Evolutionary conservation across 2,329 filamentous ascomycete species (phyloP), one percentile per base, ranked within the genome.

Genomic region (Fusarium circinatum): DNA sequence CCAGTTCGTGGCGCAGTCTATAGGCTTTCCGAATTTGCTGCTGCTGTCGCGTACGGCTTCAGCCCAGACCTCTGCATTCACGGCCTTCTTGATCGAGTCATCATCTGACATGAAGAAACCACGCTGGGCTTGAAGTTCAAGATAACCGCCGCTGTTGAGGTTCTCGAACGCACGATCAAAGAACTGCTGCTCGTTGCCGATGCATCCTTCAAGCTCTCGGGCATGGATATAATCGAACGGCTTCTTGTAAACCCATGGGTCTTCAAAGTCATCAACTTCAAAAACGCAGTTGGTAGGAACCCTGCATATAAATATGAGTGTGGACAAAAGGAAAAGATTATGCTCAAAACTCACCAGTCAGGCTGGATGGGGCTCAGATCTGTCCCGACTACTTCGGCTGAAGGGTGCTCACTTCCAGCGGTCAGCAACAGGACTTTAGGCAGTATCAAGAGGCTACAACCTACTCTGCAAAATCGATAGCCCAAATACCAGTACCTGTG

Each of bases 381-480:
- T 30, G 72, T 75, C 9, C 72, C 72, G 18, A 75, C 48, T 14
- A 75, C 72, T 26, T 73, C 72, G 17, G 68, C 59, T 1, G 72
- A 75, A 20, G 72, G 58, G 10, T 73, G 30, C 8, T 75, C 72
- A 30, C 72, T 75, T 14, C 17, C 26, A 2, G 5, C 12, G 8
- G 20, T 56, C 13, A 56, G 17, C 12, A 32, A 41, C 1, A 8
- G 7, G 11, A 8, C 2, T 11, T 5, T 0, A 15, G 8, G 0
- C 12, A n/a, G 17, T 12, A 1, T 2, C 8, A 13, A 45, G 15
- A 10, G 7, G 13, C 18, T 5, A 22, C n/a, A 2, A 4, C 61
- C n/a, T 30, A 74, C 71, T 74, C 71, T 28, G 71, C 71, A 39
- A 74, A 74, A 17, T 74, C 71, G n/a, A 74, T 74, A 3, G 71